Evolutionary conservation across 2,329 filamentous ascomycete species (phyloP), one percentile per base, ranked within the genome.

Genomic region (Penicillium sp.): DNA sequence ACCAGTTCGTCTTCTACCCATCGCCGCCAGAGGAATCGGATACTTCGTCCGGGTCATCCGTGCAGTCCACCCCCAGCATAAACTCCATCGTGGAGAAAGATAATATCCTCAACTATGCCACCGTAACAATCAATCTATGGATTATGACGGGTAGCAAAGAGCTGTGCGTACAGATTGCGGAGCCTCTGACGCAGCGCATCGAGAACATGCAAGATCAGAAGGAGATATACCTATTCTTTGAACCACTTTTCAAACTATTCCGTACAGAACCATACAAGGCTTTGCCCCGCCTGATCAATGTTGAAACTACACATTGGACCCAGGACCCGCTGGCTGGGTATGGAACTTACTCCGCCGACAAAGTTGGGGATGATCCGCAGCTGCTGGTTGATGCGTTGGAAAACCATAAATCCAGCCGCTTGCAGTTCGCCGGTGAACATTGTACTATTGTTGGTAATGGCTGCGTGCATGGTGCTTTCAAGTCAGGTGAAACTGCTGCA

Each of bases 261-360:
- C 74, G 75, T 22, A 75, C 74, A 4, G 75, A 77, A 57, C 75
- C 75, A 0, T 76, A 77, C 65, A 77, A 75, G 56, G 73, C 74
- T 38, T 67, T 77, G 19, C 75, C 75, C 3, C 66, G 64, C 5
- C 66, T 76, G 26, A 51, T 74, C 46, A 69, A 70, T 61, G 66
- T 77, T 56, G 75, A 77, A 64, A 75, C 74, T 25, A 77, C 75
- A 33, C 73, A 76, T 60, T 77, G 75, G 75, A 76, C 75, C 2
- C 73, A 74, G 56, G 75, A 77, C 61, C 70, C 74, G 5, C 65
- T 76, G 48, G 75, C 75, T 22, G 75, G 75, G n/a, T 77, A 70
- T 49, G 75, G 75, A 28, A 69, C 67, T 35, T 77, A 77, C 59
- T 74, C 73, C n/a, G 74, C 75, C 19, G 75, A 77, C 58, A 77